Evolutionary conservation across 2,329 filamentous ascomycete species (phyloP).

Genomic region (Colletotrichum euphorbiae): DNA sequence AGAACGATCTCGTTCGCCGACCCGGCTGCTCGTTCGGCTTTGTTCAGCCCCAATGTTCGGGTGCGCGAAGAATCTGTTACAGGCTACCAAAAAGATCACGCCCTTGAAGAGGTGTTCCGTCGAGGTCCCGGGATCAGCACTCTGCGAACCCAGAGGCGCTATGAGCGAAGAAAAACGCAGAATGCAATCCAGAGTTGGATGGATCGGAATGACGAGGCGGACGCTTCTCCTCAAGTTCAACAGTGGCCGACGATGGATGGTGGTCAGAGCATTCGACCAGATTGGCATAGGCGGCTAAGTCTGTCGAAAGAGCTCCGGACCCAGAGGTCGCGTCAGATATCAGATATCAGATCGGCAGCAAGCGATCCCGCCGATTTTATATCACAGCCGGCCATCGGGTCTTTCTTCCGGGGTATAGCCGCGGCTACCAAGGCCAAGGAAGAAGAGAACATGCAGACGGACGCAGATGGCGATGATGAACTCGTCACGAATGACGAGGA

Average conservation of each 20-base stretch:
- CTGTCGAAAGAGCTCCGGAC: constrained; percentile 59
- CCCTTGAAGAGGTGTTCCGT: constrained; percentile 91
- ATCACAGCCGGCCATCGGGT: constrained; percentile 49
- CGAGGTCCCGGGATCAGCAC: constrained; percentile 74
- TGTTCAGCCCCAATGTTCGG: constrained; percentile 80
- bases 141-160: constrained; percentile 68
- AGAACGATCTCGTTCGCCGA: constrained; percentile 69
- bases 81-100: constrained; percentile 89
- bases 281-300: constrained; percentile 66
- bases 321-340: constrained; percentile 61
- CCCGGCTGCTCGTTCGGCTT: constrained; percentile 64
- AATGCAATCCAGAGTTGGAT: constrained; percentile 93
- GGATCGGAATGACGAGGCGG: constrained; percentile 73
- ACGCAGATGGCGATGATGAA: constrained; percentile 91
- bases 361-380: constrained; percentile 74
- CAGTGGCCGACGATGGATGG: constrained; percentile 64
- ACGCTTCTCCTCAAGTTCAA: constrained; percentile 55
- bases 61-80: constrained; percentile 88
- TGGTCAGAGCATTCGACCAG: constrained; percentile 52
- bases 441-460: constrained; percentile 72
- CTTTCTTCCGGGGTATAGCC: constrained; percentile 37
- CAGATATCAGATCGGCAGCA: constrained; percentile 69
- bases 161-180: constrained; percentile 78
- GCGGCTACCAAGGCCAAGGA: constrained; percentile 43
- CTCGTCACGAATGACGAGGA: constrained; percentile 84